Evolutionary conservation across 2,329 filamentous ascomycete species (phyloP).

Genomic region (Ophiostoma sp.): DNA sequence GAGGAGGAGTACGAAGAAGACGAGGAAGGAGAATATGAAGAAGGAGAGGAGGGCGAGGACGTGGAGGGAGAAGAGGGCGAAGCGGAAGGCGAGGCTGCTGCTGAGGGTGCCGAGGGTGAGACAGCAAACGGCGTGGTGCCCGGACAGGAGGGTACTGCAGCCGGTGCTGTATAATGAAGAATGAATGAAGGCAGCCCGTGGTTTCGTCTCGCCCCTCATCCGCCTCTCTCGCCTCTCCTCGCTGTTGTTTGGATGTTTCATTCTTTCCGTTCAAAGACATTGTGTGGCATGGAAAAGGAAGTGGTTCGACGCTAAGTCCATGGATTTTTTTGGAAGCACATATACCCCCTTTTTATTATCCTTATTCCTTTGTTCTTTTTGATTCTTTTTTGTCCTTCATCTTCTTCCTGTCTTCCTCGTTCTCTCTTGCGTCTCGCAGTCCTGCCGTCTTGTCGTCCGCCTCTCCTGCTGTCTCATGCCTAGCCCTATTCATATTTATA

Average conservation of each 20-base stretch:
- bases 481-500: neutral
- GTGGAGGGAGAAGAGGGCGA: conserved; percentile 5
- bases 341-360: conserved; percentile 20
- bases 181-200: neutral
- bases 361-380: conserved; percentile 17
- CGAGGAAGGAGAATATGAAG: neutral
- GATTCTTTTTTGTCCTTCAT: neutral
- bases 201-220: neutral
- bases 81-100: conserved; percentile 12
- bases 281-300: neutral
- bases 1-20: conserved; percentile 6
- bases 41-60: neutral
- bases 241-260: neutral
- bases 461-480: neutral
- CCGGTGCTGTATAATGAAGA: neutral
- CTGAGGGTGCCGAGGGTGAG: conserved; percentile 27
- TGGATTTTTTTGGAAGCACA: conserved; percentile 9
- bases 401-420: neutral
- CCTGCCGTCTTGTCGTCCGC: neutral
- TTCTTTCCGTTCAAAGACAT: neutral
- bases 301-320: conserved; percentile 6
- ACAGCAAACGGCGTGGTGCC: neutral
- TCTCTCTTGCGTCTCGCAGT: neutral
- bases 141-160: neutral
- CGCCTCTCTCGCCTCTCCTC: too few relatives aligned